Evolutionary conservation across 345 rosid genomes (phyloP).

Genomic region (Pelargonium nanum): DNA sequence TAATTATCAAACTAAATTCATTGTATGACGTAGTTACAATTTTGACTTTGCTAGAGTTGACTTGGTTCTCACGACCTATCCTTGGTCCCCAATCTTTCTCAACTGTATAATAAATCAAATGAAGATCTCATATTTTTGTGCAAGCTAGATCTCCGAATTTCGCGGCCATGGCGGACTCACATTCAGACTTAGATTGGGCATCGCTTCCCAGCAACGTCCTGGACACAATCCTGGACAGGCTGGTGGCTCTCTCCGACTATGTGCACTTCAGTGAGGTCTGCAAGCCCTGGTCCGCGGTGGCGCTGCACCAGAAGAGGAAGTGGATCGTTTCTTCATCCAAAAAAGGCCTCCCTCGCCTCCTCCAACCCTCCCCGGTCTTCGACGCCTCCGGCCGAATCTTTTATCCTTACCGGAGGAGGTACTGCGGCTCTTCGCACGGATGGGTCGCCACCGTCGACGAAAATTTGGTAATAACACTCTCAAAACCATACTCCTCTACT

Average conservation of each 20-base stretch:
- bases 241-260: background rate
- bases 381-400: background rate
- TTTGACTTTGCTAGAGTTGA: too few relatives aligned
- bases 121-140: too few relatives aligned
- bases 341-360: background rate
- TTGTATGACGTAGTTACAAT: too few relatives aligned
- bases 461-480: background rate
- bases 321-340: background rate
- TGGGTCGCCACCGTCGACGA: constrained; percentile 8
- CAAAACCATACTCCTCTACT: background rate
- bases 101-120: too few relatives aligned
- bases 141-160: background rate
- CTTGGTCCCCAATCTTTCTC: too few relatives aligned
- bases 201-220: background rate
- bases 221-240: background rate
- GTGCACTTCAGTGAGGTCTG: background rate
- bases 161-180: background rate
- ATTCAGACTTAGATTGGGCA: background rate
- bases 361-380: too few relatives aligned
- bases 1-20: too few relatives aligned
- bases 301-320: background rate
- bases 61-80: too few relatives aligned
- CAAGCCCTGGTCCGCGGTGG: background rate
- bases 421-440: constrained; percentile 6
- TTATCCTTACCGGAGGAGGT: background rate